Evolutionary conservation across 78 protist genomes (phyloP), one percentile per base, ranked within the genome.

Genomic region (Dictyostelium capitatum): DNA sequence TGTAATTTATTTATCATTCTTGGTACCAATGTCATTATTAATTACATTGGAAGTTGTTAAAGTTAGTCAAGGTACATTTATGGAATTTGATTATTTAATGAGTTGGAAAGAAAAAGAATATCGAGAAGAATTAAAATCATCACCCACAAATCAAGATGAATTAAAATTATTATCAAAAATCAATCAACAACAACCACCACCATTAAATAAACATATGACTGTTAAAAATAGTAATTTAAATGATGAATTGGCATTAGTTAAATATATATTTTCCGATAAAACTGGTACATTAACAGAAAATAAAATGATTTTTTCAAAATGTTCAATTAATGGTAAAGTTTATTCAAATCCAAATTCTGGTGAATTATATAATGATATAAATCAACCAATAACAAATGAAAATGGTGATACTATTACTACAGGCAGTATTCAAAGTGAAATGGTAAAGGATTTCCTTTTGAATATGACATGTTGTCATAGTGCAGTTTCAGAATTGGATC

Each of bases 221-320:
- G 87, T 65, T 9, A 90, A 90, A 37, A 90, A 67, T 32, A 53
- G 74, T 32, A 90, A 90, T 56, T 83, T 93, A 37, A 79, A 83
- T 32, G 96, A 93, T 65, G 96, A 93, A 53, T 59, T 93, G 12
- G 80, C 87, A 9, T 56, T 73, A 19, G 96, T 95, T 23, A 81
- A 84, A 48, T 92, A 92, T 65, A 57, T 95, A 17, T 92, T 95
- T 72, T 64, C 85, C 2, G 97, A 95, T 53, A 95, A 95, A 79
- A 95, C 97, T 9, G 97, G 97, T 25, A 95, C 97, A 53, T 84
- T 95, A 4, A 95, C 97, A 11, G 89, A 93, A 54, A 95, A 95
- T n/a, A 87, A 84, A 37, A 95, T 95, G 97, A 78, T 80, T 6
- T 85, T 95, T 56, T 20, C 50, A 10, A 65, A 64, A 20, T 89